These are phyloP conservation scores for Corymbia calophylla DNA, from an alignment of 441 rosid species.

Conservation along the genomic window DNA sequence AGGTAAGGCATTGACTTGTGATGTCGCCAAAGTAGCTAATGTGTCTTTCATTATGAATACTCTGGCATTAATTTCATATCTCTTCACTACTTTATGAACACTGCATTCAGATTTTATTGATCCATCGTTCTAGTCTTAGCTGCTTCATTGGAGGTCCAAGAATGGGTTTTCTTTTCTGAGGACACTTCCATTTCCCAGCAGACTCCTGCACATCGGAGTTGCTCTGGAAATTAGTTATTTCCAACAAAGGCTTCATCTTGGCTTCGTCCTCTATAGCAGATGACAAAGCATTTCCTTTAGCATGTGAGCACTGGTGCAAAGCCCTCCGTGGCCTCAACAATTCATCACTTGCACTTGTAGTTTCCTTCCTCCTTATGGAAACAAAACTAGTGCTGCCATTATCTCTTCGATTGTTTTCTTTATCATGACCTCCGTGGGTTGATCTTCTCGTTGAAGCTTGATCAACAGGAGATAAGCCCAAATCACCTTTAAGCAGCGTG, in stretches of 20 bases:
- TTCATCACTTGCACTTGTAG: constrained; percentile 12
- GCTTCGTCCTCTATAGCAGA: constrained; percentile 4
- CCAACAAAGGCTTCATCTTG: constrained; percentile 41
- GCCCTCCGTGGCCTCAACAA: constrained; percentile 1
- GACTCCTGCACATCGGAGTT: constrained; percentile 18
- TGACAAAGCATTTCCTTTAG: constrained; percentile 1
- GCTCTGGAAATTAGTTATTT: constrained; percentile 38
- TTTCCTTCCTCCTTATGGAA: constrained; percentile 31
- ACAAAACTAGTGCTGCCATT: constrained; percentile 33
- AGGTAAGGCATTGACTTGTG: neutral
- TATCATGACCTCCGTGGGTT: constrained; percentile 1
- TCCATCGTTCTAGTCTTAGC: constrained; percentile 78
- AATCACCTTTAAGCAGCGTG: neutral
- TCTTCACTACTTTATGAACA: neutral
- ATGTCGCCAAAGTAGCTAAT: neutral
- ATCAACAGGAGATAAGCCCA: neutral
- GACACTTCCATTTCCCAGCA: constrained; percentile 76
- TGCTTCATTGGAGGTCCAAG: constrained; percentile 74
- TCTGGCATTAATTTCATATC: neutral
- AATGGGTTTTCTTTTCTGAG: constrained; percentile 55
- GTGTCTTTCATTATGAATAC: neutral
- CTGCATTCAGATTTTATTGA: constrained; percentile 28
- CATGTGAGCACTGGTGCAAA: constrained; percentile 14
- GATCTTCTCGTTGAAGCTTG: constrained; percentile 3
- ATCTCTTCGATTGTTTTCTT: constrained; percentile 17